A percentile compares a stretch with the other conserved stretches of the same genome.
These are phyloP conservation scores for Fusarium chlamydosporum DNA, from an alignment of 2,329 filamentous ascomycete species.

Conservation along the genomic window DNA sequence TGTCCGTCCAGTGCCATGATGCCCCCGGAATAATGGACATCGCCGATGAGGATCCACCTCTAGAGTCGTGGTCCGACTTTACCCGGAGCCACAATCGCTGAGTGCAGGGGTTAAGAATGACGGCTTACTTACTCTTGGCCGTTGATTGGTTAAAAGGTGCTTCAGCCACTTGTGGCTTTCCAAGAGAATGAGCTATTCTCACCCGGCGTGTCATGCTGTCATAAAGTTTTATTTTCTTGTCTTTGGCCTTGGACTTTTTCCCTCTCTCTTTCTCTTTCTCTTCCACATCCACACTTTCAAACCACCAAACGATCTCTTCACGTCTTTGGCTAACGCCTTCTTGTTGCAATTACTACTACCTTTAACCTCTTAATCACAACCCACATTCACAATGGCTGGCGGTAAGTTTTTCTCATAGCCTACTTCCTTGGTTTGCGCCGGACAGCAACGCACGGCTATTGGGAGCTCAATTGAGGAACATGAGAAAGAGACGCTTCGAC, in stretches of 20 bases:
- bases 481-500: constrained; percentile 16
- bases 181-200: constrained; percentile 27
- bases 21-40: constrained; percentile 50
- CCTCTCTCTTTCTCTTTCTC: constrained; percentile 42
- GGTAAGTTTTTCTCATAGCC: constrained; percentile 56
- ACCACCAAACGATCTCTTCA: constrained; percentile 24
- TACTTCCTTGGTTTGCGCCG: constrained; percentile 29
- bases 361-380: constrained; percentile 41
- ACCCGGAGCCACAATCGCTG: constrained; percentile 50
- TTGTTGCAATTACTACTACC: constrained; percentile 35
- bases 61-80: constrained; percentile 52
- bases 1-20: constrained; percentile 7
- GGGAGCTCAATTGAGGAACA: constrained; percentile 43
- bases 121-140: constrained; percentile 28
- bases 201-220: constrained; percentile 57
- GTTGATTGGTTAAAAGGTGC: constrained; percentile 56
- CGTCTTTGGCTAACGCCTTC: constrained; percentile 41
- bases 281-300: constrained; percentile 39
- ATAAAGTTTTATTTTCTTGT: constrained; percentile 56
- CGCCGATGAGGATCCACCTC: constrained; percentile 24
- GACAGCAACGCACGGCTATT: constrained; percentile 3
- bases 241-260: constrained; percentile 44
- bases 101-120: constrained; percentile 23
- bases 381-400: constrained; percentile 60
- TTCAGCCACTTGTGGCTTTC: constrained; percentile 45